Percentiles rank a stretch among this genome's conserved stretches.
These are phyloP conservation scores for Penicillium concentricum DNA, from an alignment of 2,329 filamentous ascomycete species.

Conservation along the genomic window DNA sequence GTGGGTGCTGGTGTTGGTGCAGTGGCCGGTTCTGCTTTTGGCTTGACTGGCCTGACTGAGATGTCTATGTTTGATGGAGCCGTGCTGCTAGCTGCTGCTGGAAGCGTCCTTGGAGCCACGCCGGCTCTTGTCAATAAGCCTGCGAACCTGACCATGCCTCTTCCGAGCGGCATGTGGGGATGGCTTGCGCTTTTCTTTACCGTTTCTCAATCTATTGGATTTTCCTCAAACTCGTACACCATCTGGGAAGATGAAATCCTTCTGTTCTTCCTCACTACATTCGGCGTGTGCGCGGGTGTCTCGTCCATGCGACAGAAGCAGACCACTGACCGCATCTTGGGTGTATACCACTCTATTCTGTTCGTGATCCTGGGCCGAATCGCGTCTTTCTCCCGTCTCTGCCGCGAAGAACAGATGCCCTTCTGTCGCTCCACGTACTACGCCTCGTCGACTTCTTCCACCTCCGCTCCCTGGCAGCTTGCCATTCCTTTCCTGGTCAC, in stretches of 20 bases:
- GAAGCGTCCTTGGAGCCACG: conserved; percentile 46
- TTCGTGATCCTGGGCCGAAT: conserved; percentile 78
- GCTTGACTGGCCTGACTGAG: conserved; percentile 27
- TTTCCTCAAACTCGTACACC: conserved; percentile 96
- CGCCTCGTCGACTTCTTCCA: conserved; percentile 84
- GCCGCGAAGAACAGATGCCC: conserved; percentile 97
- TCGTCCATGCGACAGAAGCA: conserved; percentile 72
- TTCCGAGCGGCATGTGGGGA: conserved; percentile 82
- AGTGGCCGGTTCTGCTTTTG: conserved; percentile 26
- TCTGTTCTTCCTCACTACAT: conserved; percentile 85
- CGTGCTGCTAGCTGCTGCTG: conserved; percentile 43
- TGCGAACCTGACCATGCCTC: conserved; percentile 47
- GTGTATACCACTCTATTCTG: conserved; percentile 77
- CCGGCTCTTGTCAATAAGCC: conserved; percentile 42
- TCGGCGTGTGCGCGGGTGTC: conserved; percentile 72
- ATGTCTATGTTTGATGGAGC: conserved; percentile 33
- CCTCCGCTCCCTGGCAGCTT: conserved; percentile 87
- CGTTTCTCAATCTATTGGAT: conserved; percentile 83
- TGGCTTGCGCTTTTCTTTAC: conserved; percentile 80
- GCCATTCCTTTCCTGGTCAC: conserved; percentile 74
- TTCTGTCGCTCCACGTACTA: conserved; percentile 96
- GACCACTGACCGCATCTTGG: conserved; percentile 68
- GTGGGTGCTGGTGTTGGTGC: conserved; percentile 50
- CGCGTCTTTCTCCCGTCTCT: conserved; percentile 85
- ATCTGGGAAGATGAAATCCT: conserved; percentile 98